phyloP scores from a whole-genome alignment of 2,329 filamentous ascomycete species.

The Xylaria sp. region DNA sequence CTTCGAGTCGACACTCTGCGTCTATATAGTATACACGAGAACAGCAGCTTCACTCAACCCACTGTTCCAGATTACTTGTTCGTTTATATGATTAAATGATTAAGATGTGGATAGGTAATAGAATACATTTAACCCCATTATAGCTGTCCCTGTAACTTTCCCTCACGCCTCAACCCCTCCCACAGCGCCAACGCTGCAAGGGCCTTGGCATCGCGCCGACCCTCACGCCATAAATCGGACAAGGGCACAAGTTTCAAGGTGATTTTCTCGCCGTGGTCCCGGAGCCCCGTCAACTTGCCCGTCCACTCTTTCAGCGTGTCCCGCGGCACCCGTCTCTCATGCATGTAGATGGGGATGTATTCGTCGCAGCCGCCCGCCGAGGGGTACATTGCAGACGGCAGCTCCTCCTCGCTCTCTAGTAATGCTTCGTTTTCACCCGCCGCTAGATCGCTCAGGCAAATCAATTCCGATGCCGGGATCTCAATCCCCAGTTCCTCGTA shows the following conservation, averaged over 20 bases:
- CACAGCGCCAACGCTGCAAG: slow-evolving; percentile 68
- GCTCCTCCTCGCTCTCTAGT: slow-evolving; percentile 42
- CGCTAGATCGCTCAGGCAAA: slow-evolving; percentile 63
- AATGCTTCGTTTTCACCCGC: not conserved
- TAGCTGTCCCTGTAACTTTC: slow-evolving; percentile 40
- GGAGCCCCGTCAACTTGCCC: slow-evolving; percentile 66
- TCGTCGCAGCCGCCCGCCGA: slow-evolving; percentile 70
- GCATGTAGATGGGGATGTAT: slow-evolving; percentile 66
- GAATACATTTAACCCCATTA: slow-evolving; percentile 6
- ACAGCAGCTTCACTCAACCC: not conserved
- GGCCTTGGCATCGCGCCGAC: slow-evolving; percentile 68
- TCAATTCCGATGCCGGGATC: slow-evolving; percentile 60
- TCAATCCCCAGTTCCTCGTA: slow-evolving; percentile 67
- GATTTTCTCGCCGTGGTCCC: slow-evolving; percentile 69
- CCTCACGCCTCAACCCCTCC: slow-evolving; percentile 63
- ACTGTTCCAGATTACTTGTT: not conserved
- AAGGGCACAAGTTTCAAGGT: slow-evolving; percentile 68
- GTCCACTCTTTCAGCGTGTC: slow-evolving; percentile 63
- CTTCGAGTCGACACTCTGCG: slow-evolving; percentile 17
- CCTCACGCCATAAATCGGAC: slow-evolving; percentile 67
- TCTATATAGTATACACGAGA: slow-evolving; percentile 3
- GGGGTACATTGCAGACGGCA: slow-evolving; percentile 65
- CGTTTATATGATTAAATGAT: not conserved
- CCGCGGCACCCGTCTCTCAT: slow-evolving; percentile 63
- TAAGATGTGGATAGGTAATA: not conserved